phyloP scores from a whole-genome alignment of 768 basidiomycete species.

The Boletellus ananiceps region DNA sequence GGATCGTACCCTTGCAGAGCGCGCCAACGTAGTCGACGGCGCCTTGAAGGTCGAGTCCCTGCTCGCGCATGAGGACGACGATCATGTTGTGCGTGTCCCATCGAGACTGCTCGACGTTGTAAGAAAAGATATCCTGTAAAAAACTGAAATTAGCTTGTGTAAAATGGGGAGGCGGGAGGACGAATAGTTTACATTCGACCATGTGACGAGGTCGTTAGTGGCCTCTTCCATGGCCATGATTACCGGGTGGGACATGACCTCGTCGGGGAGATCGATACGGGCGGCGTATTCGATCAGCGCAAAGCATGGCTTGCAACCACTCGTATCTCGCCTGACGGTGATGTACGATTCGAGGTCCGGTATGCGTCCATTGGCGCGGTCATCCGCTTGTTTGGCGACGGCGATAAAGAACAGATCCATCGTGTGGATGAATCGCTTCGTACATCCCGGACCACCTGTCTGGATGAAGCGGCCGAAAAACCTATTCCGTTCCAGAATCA shows the following conservation, averaged over 20 bases:
- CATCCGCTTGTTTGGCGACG: slow-evolving; percentile 40
- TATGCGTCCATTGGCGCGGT: slow-evolving; percentile 34
- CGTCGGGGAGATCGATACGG: slow-evolving; percentile 48
- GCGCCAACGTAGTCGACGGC: slow-evolving; percentile 64
- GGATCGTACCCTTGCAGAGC: slow-evolving; percentile 52
- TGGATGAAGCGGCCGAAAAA: slow-evolving; percentile 37
- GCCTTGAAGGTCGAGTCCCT: slow-evolving; percentile 52
- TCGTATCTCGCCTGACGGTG: slow-evolving; percentile 48
- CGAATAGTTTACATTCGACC: slow-evolving; percentile 37
- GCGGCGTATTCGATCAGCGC: slow-evolving; percentile 53
- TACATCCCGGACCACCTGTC: slow-evolving; percentile 38
- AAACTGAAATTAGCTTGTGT: not conserved
- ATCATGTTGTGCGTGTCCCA: slow-evolving; percentile 72
- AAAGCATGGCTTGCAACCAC: slow-evolving; percentile 48
- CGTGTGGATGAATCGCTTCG: slow-evolving; percentile 37
- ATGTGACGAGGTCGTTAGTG: slow-evolving; percentile 50
- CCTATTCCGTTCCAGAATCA: slow-evolving; percentile 18
- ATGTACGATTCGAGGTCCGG: slow-evolving; percentile 53
- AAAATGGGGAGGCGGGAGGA: not conserved
- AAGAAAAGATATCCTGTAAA: slow-evolving; percentile 66
- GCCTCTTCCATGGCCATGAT: slow-evolving; percentile 43
- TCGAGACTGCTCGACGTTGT: slow-evolving; percentile 69
- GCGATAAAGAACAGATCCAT: slow-evolving; percentile 41
- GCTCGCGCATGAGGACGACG: slow-evolving; percentile 60
- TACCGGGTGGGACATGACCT: slow-evolving; percentile 48